A percentile compares a stretch with the other conserved stretches of the same genome.
Evolutionary conservation across 257 asterid species (phyloP).

Genomic region (Petunia secreta): DNA sequence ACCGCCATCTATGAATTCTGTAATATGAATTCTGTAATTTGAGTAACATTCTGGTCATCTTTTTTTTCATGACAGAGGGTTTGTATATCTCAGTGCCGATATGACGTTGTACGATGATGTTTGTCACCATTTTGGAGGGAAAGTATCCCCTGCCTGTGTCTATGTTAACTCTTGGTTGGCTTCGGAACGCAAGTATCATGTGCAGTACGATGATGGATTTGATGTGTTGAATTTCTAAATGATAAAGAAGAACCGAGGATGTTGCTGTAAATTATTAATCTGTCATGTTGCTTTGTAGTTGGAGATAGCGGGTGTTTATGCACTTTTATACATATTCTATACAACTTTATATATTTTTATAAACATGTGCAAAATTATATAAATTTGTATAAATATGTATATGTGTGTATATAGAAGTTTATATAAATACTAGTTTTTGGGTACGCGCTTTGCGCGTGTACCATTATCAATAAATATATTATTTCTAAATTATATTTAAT

Average conservation of each 20-base stretch:
- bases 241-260: slow-evolving; percentile 28
- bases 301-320: slow-evolving; percentile 90
- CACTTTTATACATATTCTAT: no score
- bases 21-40: not conserved
- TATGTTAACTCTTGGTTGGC: slow-evolving; percentile 70
- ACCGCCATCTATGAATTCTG: no score
- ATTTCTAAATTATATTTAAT: no score
- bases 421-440: no score
- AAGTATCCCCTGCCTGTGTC: slow-evolving; percentile 51
- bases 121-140: slow-evolving; percentile 64
- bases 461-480: no score
- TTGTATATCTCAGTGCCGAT: slow-evolving; percentile 58
- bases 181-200: slow-evolving; percentile 68
- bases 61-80: slow-evolving; percentile 86
- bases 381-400: no score
- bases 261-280: slow-evolving; percentile 58
- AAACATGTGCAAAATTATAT: no score
- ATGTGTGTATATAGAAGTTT: no score
- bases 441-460: no score
- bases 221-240: slow-evolving; percentile 58
- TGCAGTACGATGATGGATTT: slow-evolving; percentile 70
- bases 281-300: slow-evolving; percentile 64
- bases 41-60: slow-evolving; percentile 62
- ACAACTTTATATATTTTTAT: no score
- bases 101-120: slow-evolving; percentile 57